Percentiles rank a stretch among this genome's conserved stretches.
phyloP scores from a whole-genome alignment of 305 asterid genomes.

The Nicotiana rustica region DNA sequence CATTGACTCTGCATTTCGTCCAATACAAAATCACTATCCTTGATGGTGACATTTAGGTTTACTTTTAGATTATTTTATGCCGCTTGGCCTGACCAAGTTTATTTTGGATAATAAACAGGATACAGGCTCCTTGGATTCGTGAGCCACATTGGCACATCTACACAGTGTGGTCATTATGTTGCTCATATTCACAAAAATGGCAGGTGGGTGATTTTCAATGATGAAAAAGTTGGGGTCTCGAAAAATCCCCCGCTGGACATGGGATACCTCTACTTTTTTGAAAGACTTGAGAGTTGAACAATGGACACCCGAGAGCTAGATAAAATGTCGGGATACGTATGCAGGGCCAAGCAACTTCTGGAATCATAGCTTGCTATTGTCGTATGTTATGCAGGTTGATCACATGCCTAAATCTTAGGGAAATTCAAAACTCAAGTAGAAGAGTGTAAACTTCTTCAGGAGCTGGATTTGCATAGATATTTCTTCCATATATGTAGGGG shows the following conservation, averaged over 20 bases:
- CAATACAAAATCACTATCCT: constrained; percentile 3
- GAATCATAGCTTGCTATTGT: constrained; percentile 10
- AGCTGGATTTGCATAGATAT: not conserved
- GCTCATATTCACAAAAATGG: constrained; percentile 85
- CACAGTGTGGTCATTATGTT: constrained; percentile 95
- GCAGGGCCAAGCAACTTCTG: constrained; percentile 26
- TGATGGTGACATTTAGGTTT: not conserved
- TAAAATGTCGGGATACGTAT: not conserved
- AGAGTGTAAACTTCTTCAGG: constrained; percentile 11
- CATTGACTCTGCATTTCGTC: not conserved
- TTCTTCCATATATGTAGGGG: not conserved
- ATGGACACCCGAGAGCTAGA: not conserved
- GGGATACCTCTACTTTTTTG: constrained; percentile 95
- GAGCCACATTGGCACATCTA: constrained; percentile 98
- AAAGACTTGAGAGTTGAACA: constrained; percentile 69
- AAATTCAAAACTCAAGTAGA: constrained; percentile 11
- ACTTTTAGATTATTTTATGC: not conserved
- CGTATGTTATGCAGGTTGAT: constrained; percentile 18
- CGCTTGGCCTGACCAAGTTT: not conserved
- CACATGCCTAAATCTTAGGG: not conserved
- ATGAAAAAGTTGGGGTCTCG: constrained; percentile 85
- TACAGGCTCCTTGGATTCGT: constrained; percentile 85
- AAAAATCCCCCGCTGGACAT: constrained; percentile 88
- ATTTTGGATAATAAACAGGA: constrained; percentile 49
- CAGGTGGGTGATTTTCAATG: constrained; percentile 93